Conservation (phyloP, 2,329 filamentous ascomycete species). For the Davidsoniella eucalypti region DNA sequence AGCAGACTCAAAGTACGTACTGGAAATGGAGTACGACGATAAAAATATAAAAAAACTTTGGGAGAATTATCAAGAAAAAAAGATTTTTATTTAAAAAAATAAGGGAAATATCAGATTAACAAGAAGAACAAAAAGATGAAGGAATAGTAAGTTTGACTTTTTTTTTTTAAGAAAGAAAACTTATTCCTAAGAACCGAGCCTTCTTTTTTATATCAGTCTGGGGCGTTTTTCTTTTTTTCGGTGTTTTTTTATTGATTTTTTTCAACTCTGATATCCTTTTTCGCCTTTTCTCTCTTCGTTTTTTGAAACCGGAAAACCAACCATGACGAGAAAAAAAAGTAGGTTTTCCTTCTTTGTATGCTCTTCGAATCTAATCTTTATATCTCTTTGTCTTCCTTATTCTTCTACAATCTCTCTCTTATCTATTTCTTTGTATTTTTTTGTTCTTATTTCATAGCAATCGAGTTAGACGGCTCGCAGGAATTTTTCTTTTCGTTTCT, state of each 20-base stretch:
- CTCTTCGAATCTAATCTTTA: neutral
- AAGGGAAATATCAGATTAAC: no score
- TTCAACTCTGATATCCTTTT: neutral
- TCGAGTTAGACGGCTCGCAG: neutral
- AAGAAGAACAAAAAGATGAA: no score
- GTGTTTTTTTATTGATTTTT: neutral
- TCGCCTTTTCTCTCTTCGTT: no score
- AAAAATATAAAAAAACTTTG: slow-evolving; percentile 11
- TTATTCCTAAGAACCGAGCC: no score
- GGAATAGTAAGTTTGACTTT: no score
- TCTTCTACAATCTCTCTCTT: neutral
- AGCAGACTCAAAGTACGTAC: slow-evolving; percentile 43
- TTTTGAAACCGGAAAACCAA: no score
- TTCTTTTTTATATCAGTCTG: neutral
- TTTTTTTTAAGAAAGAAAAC: no score
- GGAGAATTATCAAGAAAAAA: neutral
- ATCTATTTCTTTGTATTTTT: slow-evolving; percentile 2
- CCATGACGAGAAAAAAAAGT: no score
- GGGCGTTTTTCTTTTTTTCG: slow-evolving; percentile 1
- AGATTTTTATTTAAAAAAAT: no score
- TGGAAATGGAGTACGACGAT: slow-evolving; percentile 23
- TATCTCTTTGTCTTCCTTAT: neutral
- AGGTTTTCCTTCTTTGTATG: neutral
- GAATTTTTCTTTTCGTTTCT: neutral
- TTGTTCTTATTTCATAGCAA: slow-evolving; percentile 1